Evolutionary conservation across 2,329 filamentous ascomycete genomes (phyloP), one percentile per base, ranked within the genome.

Genomic region (Stylonectria norvegica): DNA sequence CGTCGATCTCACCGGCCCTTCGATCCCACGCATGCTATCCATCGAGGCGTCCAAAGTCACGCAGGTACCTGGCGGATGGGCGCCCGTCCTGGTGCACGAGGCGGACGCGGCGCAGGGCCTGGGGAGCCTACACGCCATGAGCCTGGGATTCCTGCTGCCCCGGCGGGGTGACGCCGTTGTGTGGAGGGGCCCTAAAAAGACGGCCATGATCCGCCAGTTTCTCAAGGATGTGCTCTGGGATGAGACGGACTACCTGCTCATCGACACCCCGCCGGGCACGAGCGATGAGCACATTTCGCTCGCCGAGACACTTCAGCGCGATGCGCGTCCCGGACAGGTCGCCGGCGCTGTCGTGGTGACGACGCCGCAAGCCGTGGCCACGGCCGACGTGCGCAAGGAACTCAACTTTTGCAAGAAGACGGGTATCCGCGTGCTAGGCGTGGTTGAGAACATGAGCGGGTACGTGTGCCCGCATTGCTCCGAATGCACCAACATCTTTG

Each of bases 161-260:
- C 79, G 82, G 46, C 75, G 91, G 54, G 87, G 86, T 47, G 89
- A 96, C 56, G 91, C 93, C 0, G 90, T 98, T 0, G 93, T 98
- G 27, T 98, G 93, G 93, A 81, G 93, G 38, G 93, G 93, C 0
- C 93, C 93, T 3, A 98, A 98, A 69, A 98, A 98, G 71, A 98
- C 93, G 4, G 93, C 93, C 36, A 98, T 98, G 93, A 89, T 98
- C 43, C 82, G 90, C 28, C 93, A 98, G 64, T 98, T 98, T 61
- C 73, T 98, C 19, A 85, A 86, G 1, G 90, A 96, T 59, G 90
- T 96, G 4, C 75, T 88, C 20, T 97, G 93, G 93, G 78, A 80
- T 38, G 78, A 83, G 17, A 79, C 88, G n/a, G 91, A 97, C 62
- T 97, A 88, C 60, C 75, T 98, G 1, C 78, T 98, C 43, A 88